Conservation (phyloP, 176 grass and related monocot genomes). For the Avena sativa region DNA sequence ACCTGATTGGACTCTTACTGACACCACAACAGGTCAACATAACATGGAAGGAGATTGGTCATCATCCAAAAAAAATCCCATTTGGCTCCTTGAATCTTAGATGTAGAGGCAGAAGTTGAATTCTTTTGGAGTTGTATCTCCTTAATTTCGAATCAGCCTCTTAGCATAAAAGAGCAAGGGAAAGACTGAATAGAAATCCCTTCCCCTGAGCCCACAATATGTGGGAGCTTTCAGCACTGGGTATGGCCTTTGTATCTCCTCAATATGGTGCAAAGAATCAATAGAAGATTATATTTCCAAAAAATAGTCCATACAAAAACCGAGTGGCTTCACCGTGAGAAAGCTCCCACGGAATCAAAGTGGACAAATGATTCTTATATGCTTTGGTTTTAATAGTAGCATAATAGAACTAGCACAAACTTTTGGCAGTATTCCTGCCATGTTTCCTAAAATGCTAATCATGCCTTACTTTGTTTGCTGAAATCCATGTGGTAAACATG, state of each 20-base stretch:
- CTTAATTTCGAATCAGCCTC: background rate
- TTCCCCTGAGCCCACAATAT: no score
- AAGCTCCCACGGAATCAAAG: background rate
- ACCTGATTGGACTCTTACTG: no score
- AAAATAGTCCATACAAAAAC: background rate
- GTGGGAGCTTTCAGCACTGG: no score
- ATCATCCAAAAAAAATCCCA: background rate
- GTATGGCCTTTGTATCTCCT: no score
- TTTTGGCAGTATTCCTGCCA: background rate
- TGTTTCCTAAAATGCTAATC: slow-evolving; percentile 2
- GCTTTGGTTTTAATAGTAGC: background rate
- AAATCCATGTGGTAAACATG: background rate
- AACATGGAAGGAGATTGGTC: background rate
- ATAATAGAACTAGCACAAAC: background rate
- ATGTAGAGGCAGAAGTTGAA: background rate
- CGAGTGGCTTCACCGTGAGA: background rate
- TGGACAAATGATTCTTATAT: background rate
- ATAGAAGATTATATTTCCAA: background rate
- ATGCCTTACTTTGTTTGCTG: background rate
- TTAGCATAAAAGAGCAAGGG: no score
- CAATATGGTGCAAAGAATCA: background rate
- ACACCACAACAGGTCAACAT: background rate
- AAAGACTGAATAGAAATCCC: no score
- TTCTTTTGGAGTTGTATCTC: background rate
- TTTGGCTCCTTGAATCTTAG: background rate